These are phyloP conservation scores for Eucalyptus leucophloia DNA, from an alignment of 345 rosid species.

Conservation along the genomic window DNA sequence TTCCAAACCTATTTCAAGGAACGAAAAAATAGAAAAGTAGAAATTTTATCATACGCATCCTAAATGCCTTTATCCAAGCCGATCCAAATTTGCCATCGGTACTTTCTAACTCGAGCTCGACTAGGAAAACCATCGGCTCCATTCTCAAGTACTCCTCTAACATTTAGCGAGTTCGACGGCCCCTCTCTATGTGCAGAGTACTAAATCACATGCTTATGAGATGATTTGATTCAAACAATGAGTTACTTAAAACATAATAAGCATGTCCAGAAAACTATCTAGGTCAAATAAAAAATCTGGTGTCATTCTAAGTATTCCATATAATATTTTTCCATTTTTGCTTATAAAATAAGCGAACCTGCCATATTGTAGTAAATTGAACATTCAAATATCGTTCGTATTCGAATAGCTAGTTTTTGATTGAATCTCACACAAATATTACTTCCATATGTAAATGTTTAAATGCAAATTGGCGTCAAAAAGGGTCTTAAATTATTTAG, in stretches of 20 bases:
- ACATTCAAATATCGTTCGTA: background rate
- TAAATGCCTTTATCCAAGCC: background rate
- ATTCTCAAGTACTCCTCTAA: background rate
- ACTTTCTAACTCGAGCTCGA: background rate
- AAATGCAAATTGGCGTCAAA: background rate
- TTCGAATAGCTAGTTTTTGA: background rate
- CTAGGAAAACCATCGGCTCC: background rate
- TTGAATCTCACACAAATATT: background rate
- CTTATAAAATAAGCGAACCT: background rate
- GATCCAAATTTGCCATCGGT: accelerated
- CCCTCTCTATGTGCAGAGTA: background rate
- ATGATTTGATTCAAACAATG: background rate
- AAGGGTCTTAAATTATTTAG: background rate
- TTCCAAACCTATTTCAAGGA: too few species aligned
- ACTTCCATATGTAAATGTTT: background rate
- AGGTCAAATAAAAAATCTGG: background rate
- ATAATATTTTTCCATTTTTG: background rate
- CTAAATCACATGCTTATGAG: background rate
- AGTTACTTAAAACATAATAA: background rate
- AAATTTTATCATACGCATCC: too few species aligned
- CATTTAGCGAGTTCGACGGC: background rate
- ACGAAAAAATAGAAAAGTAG: too few species aligned
- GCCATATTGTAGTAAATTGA: background rate
- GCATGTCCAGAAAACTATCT: background rate
- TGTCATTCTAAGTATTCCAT: background rate